Evolutionary conservation across 208 protist genomes (phyloP).

Genomic region (Vickermania spadyakhi): DNA sequence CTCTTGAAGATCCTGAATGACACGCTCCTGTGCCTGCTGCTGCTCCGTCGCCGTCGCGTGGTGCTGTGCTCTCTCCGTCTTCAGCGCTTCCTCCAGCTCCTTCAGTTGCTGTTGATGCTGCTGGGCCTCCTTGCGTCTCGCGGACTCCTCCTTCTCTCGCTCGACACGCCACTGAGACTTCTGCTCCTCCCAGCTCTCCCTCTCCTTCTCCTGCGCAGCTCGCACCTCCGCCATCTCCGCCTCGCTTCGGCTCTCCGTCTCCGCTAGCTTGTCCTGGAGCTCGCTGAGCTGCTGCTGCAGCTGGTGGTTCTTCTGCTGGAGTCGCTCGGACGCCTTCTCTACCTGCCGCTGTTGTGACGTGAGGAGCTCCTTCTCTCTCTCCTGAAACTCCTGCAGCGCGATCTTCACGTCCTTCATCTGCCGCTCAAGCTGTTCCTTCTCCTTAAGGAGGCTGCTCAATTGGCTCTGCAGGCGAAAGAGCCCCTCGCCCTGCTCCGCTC

Average conservation of each 20-base stretch:
- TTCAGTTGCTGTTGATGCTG: slow-evolving; percentile 22
- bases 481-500: slow-evolving; percentile 23
- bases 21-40: background rate
- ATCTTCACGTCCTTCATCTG: slow-evolving; percentile 20
- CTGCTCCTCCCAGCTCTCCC: slow-evolving; percentile 9
- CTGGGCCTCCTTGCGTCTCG: slow-evolving; percentile 24
- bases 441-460: slow-evolving; percentile 27
- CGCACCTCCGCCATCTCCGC: slow-evolving; percentile 20
- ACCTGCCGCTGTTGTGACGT: slow-evolving; percentile 43
- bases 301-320: slow-evolving; percentile 60
- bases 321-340: slow-evolving; percentile 10
- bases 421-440: slow-evolving; percentile 20
- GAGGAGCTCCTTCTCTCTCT: slow-evolving; percentile 35
- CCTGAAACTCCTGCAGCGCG: slow-evolving; percentile 7
- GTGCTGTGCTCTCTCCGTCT: slow-evolving; percentile 37
- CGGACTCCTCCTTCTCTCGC: slow-evolving; percentile 17
- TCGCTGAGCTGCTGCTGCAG: slow-evolving; percentile 34
- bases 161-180: slow-evolving; percentile 11
- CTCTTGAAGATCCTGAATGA: slow-evolving; percentile 25
- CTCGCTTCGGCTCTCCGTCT: slow-evolving; percentile 24
- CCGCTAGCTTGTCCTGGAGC: slow-evolving; percentile 47
- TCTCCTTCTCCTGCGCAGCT: slow-evolving; percentile 15
- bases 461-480: slow-evolving; percentile 35
- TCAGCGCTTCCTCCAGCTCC: slow-evolving; percentile 35
- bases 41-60: slow-evolving; percentile 19